These are phyloP conservation scores for Akanthomyces muscarius DNA, from an alignment of 2,329 filamentous ascomycete genomes.

Conservation along the genomic window DNA sequence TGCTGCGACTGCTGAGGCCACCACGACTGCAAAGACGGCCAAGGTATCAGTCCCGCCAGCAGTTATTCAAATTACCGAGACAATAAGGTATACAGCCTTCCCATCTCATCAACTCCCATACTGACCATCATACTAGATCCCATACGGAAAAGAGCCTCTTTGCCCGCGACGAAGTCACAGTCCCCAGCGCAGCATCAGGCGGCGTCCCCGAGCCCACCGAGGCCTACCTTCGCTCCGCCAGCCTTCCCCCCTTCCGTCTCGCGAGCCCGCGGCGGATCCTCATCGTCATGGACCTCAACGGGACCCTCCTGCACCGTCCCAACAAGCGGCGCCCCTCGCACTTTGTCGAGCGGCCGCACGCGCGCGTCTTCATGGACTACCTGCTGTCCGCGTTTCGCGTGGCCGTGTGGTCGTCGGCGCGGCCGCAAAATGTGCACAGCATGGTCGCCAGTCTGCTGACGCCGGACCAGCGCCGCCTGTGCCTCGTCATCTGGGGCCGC, in stretches of 20 bases:
- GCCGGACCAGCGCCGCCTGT: conserved; percentile 43
- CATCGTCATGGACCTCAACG: conserved; percentile 88
- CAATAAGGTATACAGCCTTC: neutral
- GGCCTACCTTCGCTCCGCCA: conserved; percentile 57
- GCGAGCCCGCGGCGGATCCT: conserved; percentile 60
- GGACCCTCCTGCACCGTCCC: conserved; percentile 76
- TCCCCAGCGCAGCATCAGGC: conserved; percentile 41
- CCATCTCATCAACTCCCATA: neutral
- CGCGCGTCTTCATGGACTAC: conserved; percentile 66
- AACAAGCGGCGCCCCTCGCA: conserved; percentile 41
- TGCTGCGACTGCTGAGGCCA: neutral
- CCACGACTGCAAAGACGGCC: neutral
- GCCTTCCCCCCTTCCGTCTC: conserved; percentile 38
- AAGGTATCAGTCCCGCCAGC: neutral
- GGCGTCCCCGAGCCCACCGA: conserved; percentile 58
- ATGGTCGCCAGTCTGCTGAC: conserved; percentile 66
- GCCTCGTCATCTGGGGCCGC: conserved; percentile 74
- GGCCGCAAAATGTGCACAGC: conserved; percentile 62
- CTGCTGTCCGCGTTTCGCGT: conserved; percentile 71
- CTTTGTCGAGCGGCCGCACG: conserved; percentile 65
- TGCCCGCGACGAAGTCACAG: neutral
- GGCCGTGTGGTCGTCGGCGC: conserved; percentile 88
- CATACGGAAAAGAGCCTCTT: neutral
- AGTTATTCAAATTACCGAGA: neutral
- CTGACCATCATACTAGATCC: neutral